Percentiles rank a stretch among this genome's conserved stretches.
These are phyloP conservation scores for Carex cristatella DNA, from an alignment of 176 grass and related monocot genomes.

Conservation along the genomic window DNA sequence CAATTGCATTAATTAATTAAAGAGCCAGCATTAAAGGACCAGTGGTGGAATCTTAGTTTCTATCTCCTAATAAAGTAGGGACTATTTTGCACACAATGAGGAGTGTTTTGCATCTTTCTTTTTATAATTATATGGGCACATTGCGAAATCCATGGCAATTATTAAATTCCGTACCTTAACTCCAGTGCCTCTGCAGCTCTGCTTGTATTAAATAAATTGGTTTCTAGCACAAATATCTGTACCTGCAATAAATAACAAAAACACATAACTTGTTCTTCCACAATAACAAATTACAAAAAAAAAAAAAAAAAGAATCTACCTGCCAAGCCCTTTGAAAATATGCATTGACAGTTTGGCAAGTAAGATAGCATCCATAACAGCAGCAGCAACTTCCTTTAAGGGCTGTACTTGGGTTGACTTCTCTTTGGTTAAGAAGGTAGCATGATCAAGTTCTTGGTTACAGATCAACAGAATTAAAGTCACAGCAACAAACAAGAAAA, in stretches of 20 bases:
- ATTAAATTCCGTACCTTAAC: background rate
- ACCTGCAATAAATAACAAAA: slow-evolving; percentile 8
- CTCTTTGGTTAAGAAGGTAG: background rate
- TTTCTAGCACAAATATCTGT: background rate
- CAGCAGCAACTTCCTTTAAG: background rate
- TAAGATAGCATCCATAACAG: background rate
- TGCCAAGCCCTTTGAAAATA: background rate
- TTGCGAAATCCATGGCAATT: background rate
- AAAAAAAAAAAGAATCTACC: background rate
- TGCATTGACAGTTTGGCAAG: background rate
- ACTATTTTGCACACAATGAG: background rate
- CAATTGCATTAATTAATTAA: background rate
- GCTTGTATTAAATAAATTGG: background rate
- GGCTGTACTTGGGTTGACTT: background rate
- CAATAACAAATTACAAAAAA: background rate
- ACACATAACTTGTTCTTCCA: background rate
- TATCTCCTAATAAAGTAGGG: background rate
- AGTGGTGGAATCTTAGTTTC: background rate
- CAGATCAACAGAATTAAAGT: background rate
- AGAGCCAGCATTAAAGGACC: background rate
- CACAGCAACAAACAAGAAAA: slow-evolving; percentile 8
- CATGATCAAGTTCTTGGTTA: background rate
- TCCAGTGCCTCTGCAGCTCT: background rate
- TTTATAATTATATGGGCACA: background rate
- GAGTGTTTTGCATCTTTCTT: background rate